Conservation (phyloP, 192 early-diverging fungal species). For the Martensiomyces pterosporus region DNA sequence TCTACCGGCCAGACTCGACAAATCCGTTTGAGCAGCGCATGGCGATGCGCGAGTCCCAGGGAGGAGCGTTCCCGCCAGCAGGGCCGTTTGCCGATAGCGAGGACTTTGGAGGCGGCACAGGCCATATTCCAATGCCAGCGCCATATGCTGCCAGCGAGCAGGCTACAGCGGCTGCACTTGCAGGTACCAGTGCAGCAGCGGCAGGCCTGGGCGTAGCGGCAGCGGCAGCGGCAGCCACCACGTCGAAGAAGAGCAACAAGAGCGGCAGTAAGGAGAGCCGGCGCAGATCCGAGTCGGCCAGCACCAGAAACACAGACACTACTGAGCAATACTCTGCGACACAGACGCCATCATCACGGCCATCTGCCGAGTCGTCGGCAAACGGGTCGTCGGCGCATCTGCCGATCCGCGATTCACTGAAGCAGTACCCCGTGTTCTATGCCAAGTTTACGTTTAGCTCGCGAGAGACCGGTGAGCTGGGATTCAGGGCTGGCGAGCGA, state of each 20-base stretch:
- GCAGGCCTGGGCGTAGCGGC: constrained; percentile 2
- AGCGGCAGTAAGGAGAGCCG: constrained; percentile 8
- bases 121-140: constrained; percentile 40
- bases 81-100: constrained; percentile 38
- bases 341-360: constrained; percentile 37
- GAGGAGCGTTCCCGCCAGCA: constrained; percentile 47
- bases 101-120: constrained; percentile 21
- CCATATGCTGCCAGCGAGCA: constrained; percentile 35
- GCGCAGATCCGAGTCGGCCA: constrained; percentile 36
- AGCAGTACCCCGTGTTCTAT: constrained; percentile 58
- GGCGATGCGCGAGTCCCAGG: constrained; percentile 46
- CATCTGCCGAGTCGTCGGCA: constrained; percentile 39
- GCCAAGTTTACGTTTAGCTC: constrained; percentile 72
- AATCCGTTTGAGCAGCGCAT: constrained; percentile 50
- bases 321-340: constrained; percentile 14
- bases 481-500: constrained; percentile 61
- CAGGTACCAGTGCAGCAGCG: constrained; percentile 12
- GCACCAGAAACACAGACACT: constrained; percentile 31
- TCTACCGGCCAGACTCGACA: constrained; percentile 42
- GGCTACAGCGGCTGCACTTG: constrained; percentile 28
- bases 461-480: constrained; percentile 69
- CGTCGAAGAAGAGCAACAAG: constrained; percentile 2
- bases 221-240: constrained; percentile 1
- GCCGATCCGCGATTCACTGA: constrained; percentile 52
- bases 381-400: constrained; percentile 27